Evolutionary conservation across 345 rosid genomes (phyloP), one percentile per base, ranked within the genome.

Genomic region (Excoecaria cochinchinensis): DNA sequence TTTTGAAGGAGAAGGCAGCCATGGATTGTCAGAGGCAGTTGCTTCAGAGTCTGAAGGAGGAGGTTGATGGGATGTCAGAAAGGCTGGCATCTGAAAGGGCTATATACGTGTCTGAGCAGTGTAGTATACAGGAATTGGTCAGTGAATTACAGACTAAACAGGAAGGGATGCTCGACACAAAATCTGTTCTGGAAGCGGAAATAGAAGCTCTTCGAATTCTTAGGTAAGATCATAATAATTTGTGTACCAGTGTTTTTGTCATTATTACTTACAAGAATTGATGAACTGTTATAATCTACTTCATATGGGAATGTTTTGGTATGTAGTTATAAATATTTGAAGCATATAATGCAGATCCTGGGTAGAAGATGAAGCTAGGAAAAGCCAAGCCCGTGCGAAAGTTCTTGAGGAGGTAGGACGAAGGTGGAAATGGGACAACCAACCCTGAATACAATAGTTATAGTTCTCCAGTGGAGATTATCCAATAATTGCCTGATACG

Each of bases 321-420:
- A 60, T 19, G 9, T 46, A 21, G 46, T 74, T 72, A 48, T 77
- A 48, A 62, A 55, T 64, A 58, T n/a, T 64, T 48, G 59, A 76
- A 48, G 6, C 71, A 17, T 63, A 64, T 52, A 60, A 71, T 76
- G 85, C 94, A 95, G 98, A 77, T 85, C 92, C 59, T 92, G 99
- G 97, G 87, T 95, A 36, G 97, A 95, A 74, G 98, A 90, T 82
- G 99, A 90, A 76, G 98, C 96, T 36, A 90, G 84, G 87, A 92
- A 87, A 89, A 92, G 89, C 86, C 90, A 92, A 80, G 94, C 90
- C 15, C 86, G 97, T 60, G 91, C 93, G n/a, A 90, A 91, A 76
- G 87, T 92, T 78, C 94, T 95, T 1, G 90, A 90, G 84, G 97
- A 90, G 77, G 91, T 88, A 1, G 91, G 92, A 55, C 84, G 90